Conservation (phyloP, 2,329 filamentous ascomycete genomes). For the Verticillium tricorpus region DNA sequence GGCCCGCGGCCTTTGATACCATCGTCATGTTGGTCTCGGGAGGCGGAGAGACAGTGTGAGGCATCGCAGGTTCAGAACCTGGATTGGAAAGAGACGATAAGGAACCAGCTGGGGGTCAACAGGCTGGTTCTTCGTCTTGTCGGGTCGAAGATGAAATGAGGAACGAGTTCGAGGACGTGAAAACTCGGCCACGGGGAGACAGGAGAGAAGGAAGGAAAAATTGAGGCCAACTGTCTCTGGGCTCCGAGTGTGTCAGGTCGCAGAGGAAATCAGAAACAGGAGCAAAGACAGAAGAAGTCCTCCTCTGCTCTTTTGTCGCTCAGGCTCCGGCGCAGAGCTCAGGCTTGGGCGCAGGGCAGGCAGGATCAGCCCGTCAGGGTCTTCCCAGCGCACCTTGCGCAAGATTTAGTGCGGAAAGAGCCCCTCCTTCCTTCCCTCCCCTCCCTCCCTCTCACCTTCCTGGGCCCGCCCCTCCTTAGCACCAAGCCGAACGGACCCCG, state of each 20-base stretch:
- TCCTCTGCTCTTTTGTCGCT: background rate
- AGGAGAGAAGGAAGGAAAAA: background rate
- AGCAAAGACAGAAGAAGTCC: background rate
- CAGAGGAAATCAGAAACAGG: background rate
- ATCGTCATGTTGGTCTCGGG: conserved; percentile 22
- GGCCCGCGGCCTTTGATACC: conserved; percentile 43
- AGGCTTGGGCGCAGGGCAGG: background rate
- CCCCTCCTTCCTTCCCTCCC: background rate
- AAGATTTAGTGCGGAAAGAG: background rate
- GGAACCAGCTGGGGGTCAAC: conserved; percentile 1
- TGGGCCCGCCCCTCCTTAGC: background rate
- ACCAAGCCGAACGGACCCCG: background rate
- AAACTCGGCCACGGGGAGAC: background rate
- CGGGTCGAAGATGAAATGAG: background rate
- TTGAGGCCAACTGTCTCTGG: background rate
- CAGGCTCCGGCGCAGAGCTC: background rate
- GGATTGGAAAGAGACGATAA: background rate
- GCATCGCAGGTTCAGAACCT: conserved; percentile 27
- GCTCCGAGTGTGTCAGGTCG: background rate
- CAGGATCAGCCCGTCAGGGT: background rate
- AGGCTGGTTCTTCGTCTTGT: background rate
- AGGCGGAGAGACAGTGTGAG: conserved; percentile 45
- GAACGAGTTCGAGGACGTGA: background rate
- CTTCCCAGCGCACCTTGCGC: background rate
- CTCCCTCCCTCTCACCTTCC: background rate